Base-by-base conservation (phyloP, 2,329 filamentous ascomycete genomes). In the Cercospora berteroae region DNA sequence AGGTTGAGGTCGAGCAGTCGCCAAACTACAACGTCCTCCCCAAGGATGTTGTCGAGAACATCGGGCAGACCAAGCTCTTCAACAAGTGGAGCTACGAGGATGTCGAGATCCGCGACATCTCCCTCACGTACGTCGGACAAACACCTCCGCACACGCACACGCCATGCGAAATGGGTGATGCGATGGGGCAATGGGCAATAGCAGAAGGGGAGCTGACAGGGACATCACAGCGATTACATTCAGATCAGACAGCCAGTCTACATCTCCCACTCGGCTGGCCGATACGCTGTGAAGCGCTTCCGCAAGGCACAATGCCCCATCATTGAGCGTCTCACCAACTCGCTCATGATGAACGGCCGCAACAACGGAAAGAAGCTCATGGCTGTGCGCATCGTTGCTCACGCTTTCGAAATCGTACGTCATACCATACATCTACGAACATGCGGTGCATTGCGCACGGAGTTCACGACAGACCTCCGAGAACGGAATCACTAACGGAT, bases 281-380 rank as follows among this genome's bases (percentile, higher is more conserved):
- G 94, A 83, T 99, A 97, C 89, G 95, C 95, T 82, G 89, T 90
- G 86, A 99, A 99, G 93, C 91, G 96, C 82, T 99, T 99, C 93
- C 92, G 95, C 88, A 99, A 99, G 91, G 95, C 96, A 83, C 96
- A 98, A 89, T 99, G 95, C 92, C 95, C 95, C 80, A 98, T 99
- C 90, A 97, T 99, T 82, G 95, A 99, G 92, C 94, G 95, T 83
- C 90, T 99, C 79, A 99, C 95, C 89, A 99, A 99, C 92, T 98
- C 95, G 70, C 90, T 99, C 83, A 99, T 99, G 96, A 98, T 98
- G 94, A 97, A 99, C 90, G 95, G 95, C 85, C 95, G 95, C 86
- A 99, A 99, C 92, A 99, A 97, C 92, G 95, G 95, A 86, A 99
- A 99, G 92, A 99, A 99, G 93, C 90, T 98, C 82, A 97, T 96